phyloP scores from a whole-genome alignment of 208 protist genomes.

The Acanthamoeba culbertsoni region DNA sequence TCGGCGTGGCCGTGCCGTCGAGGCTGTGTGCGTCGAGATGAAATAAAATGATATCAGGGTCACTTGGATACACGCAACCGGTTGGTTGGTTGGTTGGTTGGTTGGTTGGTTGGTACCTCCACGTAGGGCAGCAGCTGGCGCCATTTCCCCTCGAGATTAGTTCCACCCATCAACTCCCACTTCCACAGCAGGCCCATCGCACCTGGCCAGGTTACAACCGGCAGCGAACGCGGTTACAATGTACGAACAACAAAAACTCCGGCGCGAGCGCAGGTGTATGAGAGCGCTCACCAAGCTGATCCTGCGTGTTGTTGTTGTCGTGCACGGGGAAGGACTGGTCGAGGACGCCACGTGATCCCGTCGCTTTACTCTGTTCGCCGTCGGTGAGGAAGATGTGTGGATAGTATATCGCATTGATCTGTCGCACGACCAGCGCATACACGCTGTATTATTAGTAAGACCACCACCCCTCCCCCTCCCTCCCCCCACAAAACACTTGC shows the following conservation, averaged over 20 bases:
- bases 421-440: background rate
- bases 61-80: no score
- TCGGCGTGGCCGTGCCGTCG: background rate
- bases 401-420: constrained; percentile 1
- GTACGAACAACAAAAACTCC: background rate
- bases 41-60: no score
- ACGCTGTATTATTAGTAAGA: no score
- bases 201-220: no score
- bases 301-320: constrained; percentile 38
- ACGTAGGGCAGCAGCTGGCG: constrained; percentile 11
- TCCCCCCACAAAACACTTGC: no score
- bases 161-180: background rate
- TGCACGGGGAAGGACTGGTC: background rate
- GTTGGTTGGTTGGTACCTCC: background rate
- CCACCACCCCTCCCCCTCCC: no score
- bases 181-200: constrained; percentile 19
- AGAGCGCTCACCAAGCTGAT: background rate
- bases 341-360: no score
- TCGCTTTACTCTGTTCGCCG: background rate
- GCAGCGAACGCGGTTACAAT: background rate
- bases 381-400: constrained; percentile 13
- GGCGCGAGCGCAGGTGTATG: background rate
- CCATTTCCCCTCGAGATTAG: background rate
- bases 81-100: background rate
- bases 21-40: no score